These are phyloP conservation scores for Lanmaoa rubissima DNA, from an alignment of 768 basidiomycete species.

Conservation along the genomic window DNA sequence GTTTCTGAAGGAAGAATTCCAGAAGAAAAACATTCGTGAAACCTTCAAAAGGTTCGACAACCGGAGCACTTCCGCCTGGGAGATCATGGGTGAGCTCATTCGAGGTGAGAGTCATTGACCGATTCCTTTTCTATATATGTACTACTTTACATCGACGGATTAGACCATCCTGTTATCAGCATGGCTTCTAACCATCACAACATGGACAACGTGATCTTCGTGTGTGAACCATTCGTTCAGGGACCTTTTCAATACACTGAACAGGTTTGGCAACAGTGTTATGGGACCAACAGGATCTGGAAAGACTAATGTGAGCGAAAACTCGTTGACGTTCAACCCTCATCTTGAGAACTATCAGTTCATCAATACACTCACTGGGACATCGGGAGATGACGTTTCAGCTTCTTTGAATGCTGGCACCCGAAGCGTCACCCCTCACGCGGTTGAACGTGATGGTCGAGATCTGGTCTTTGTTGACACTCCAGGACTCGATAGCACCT, in stretches of 20 bases:
- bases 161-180: neutral
- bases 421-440: neutral
- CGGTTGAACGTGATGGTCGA: neutral
- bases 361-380: neutral
- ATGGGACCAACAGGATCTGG: slow-evolving; percentile 5
- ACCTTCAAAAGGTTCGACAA: too few relatives aligned
- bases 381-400: too few relatives aligned
- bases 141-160: neutral
- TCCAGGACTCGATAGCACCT: slow-evolving; percentile 4
- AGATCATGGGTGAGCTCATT: neutral
- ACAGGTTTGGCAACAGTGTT: neutral
- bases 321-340: too few relatives aligned
- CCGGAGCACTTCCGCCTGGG: too few relatives aligned
- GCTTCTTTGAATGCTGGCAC: neutral
- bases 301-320: slow-evolving; percentile 1
- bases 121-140: neutral
- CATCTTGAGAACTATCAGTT: neutral
- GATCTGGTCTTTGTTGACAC: slow-evolving; percentile 4
- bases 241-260: neutral
- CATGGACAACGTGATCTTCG: neutral
- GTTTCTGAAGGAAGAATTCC: too few relatives aligned
- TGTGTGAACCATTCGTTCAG: neutral
- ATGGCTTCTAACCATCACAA: neutral
- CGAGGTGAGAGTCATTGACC: neutral
- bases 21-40: too few relatives aligned